Percentiles rank a stretch among this genome's conserved stretches.
Conservation (phyloP, 2,329 filamentous ascomycete genomes). For the Calonectria henricotiae region DNA sequence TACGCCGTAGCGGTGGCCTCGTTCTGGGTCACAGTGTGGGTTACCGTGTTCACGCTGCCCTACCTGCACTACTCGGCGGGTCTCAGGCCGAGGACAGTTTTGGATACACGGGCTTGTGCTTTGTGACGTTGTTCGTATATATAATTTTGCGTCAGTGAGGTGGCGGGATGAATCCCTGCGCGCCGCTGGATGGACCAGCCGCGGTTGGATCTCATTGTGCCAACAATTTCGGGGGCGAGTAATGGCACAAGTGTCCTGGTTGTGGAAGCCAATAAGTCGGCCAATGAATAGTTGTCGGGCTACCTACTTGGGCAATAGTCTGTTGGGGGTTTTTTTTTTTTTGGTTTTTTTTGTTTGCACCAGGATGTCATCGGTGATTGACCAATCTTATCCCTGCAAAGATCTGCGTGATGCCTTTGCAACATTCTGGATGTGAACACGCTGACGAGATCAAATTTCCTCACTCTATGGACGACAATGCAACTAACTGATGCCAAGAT, state of each 20-base stretch:
- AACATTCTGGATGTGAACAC: neutral
- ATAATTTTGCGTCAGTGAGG: conserved; percentile 58
- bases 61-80: conserved; percentile 61
- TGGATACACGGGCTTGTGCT: conserved; percentile 57
- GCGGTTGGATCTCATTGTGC: conserved; percentile 26
- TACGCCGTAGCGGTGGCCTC: conserved; percentile 58
- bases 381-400: neutral
- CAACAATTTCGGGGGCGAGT: conserved; percentile 18
- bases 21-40: conserved; percentile 64
- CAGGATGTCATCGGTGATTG: neutral
- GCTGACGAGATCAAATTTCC: neutral
- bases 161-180: conserved; percentile 50
- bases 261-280: conserved; percentile 27
- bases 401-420: neutral
- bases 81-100: conserved; percentile 60
- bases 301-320: conserved; percentile 12
- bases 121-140: conserved; percentile 58
- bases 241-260: conserved; percentile 19
- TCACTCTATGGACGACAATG: neutral
- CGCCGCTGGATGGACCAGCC: conserved; percentile 51
- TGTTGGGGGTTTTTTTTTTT: too few species aligned
- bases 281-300: conserved; percentile 2
- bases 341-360: neutral
- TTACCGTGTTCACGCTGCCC: conserved; percentile 59
- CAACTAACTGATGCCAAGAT: too few species aligned